Evolutionary conservation across 1,284 basidiomycete genomes (phyloP).

Genomic region (Ustilago vetiveriae): DNA sequence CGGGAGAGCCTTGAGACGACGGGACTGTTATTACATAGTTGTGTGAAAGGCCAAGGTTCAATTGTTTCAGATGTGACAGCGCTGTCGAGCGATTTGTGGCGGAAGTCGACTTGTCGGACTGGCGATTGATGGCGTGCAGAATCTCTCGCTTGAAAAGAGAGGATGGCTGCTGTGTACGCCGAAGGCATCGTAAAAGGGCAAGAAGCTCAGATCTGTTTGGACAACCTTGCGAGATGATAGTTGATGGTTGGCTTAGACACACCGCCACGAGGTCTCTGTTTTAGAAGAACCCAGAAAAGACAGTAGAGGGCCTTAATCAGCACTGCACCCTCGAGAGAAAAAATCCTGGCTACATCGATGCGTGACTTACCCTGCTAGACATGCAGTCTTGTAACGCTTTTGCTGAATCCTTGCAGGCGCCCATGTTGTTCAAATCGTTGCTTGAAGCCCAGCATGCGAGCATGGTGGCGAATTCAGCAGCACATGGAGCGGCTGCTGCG

Average conservation of each 20-base stretch:
- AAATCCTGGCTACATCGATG: no score
- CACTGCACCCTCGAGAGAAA: no score
- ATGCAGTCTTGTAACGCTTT: slow-evolving; percentile 83
- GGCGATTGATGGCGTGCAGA: no score
- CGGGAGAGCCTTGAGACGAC: background rate
- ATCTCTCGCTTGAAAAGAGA: no score
- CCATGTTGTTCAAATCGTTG: slow-evolving; percentile 75
- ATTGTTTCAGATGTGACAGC: background rate
- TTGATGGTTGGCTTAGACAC: slow-evolving; percentile 63
- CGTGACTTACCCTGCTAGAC: slow-evolving; percentile 77
- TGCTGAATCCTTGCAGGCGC: slow-evolving; percentile 76
- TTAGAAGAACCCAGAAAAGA: background rate
- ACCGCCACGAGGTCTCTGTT: slow-evolving; percentile 39
- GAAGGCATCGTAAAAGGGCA: background rate
- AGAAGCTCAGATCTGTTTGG: slow-evolving; percentile 50
- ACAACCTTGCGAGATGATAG: slow-evolving; percentile 64
- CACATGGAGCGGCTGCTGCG: slow-evolving; percentile 75
- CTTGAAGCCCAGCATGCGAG: slow-evolving; percentile 91
- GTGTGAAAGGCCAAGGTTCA: background rate
- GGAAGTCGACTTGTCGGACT: no score
- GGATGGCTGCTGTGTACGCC: background rate
- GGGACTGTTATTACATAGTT: background rate
- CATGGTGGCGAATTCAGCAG: slow-evolving; percentile 80
- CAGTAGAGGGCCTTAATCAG: no score
- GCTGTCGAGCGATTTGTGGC: background rate